Conservation (phyloP, 352 stramenopile species). For the Globisporangium camurandrum region DNA sequence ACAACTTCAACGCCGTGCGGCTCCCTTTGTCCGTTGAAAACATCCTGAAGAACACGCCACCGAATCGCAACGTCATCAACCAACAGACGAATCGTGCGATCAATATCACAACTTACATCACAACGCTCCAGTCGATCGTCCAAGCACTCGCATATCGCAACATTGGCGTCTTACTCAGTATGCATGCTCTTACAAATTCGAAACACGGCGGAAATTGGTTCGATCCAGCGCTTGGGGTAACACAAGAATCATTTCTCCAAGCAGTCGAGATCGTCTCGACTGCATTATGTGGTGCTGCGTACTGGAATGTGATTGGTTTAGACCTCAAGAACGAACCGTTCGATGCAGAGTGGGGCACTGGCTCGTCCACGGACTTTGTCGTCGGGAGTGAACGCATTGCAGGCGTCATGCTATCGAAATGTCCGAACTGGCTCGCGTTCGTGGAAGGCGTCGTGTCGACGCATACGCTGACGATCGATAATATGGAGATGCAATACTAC, state of each 20-base stretch:
- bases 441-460: slow-evolving; percentile 57
- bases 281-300: slow-evolving; percentile 48
- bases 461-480: slow-evolving; percentile 41
- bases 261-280: slow-evolving; percentile 48
- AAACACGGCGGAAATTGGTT: slow-evolving; percentile 64
- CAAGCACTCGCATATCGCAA: slow-evolving; percentile 57
- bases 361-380: slow-evolving; percentile 56
- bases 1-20: slow-evolving; percentile 82
- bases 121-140: slow-evolving; percentile 62
- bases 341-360: slow-evolving; percentile 59
- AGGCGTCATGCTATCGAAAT: slow-evolving; percentile 67
- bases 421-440: slow-evolving; percentile 69
- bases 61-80: slow-evolving; percentile 59
- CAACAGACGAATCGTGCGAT: slow-evolving; percentile 59
- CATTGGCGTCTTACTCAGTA: slow-evolving; percentile 69
- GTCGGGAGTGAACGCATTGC: slow-evolving; percentile 61
- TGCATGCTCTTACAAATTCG: slow-evolving; percentile 58
- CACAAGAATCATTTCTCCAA: slow-evolving; percentile 48
- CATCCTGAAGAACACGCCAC: slow-evolving; percentile 55
- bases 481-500: slow-evolving; percentile 49
- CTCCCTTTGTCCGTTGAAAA: slow-evolving; percentile 64
- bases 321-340: slow-evolving; percentile 81
- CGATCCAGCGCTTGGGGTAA: slow-evolving; percentile 33
- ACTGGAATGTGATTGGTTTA: slow-evolving; percentile 79
- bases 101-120: slow-evolving; percentile 64